Evolutionary conservation across 805 yeast species (phyloP), one percentile per base, ranked within the genome.

Genomic region (Ogataea glucozyma): DNA sequence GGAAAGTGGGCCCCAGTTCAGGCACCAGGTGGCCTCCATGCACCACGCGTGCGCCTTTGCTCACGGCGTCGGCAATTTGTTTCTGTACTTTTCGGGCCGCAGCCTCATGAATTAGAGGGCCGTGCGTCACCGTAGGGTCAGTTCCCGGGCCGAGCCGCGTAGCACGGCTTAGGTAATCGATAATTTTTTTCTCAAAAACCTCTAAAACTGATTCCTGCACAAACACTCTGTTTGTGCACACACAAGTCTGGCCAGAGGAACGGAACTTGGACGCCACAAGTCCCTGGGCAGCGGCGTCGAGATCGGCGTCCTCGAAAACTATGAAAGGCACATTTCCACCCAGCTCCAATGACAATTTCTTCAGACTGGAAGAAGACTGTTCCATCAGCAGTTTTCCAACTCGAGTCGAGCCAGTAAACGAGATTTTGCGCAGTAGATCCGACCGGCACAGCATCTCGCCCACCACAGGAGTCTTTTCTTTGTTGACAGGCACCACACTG

Each of bases 281-380:
- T 16, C 79, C 85, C 11, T 71, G 72, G 4, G 83, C 78, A 1
- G 90, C 91, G 33, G 70, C 65, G 40, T 78, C 83, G 17, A 85
- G 51, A 48, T 82, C 78, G 4, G 86, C 88, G 57, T 84, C 90
- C 29, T 79, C 79, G 58, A 83, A 83, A 2, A 85, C 82, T 40
- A 85, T 74, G 51, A 84, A 78, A 2, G 95, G 90, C 3, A 90
- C 88, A 61, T 85, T 85, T 13, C 91, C 95, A 21, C 93, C 91
- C 26, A 85, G 71, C 63, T 85, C 91, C 61, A 85, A 66, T 2
- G 87, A 77, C 41, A 82, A 65, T 59, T 83, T 85, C 67, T 85
- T 85, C 54, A 85, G 66, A 0, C 86, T 75, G 20, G 75, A 66
- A 2, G 79, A 51, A 4, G 83, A 70, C 60, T 83, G 88, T 31